Percentiles rank a stretch among this genome's conserved stretches.
Evolutionary conservation across 305 asterid genomes (phyloP).

Genomic region (Ajuga reptans): DNA sequence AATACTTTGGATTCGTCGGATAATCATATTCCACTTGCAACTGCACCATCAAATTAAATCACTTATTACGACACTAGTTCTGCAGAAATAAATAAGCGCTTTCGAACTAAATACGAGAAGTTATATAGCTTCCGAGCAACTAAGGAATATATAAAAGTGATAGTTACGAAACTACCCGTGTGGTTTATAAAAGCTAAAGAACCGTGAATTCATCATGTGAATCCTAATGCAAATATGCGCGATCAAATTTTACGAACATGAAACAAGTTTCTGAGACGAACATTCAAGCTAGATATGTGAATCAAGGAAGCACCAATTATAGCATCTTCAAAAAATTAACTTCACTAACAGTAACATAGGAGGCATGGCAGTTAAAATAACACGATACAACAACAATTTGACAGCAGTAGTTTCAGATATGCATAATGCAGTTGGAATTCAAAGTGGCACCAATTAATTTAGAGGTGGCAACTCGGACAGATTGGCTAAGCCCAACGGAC

Average conservation of each 20-base stretch:
- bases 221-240: background rate
- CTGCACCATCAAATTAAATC: slow-evolving; percentile 48
- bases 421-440: background rate
- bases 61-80: background rate
- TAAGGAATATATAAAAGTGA: background rate
- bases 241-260: background rate
- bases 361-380: background rate
- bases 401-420: background rate
- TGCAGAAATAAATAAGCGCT: background rate
- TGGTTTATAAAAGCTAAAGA: too few relatives aligned
- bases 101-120: too few relatives aligned
- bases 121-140: background rate
- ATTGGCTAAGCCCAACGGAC: too few relatives aligned
- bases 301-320: background rate
- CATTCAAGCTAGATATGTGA: background rate
- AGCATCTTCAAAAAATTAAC: background rate
- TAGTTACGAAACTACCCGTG: too few relatives aligned
- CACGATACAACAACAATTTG: background rate
- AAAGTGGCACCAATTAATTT: background rate
- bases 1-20: slow-evolving; percentile 85
- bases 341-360: background rate
- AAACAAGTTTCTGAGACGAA: background rate
- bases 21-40: slow-evolving; percentile 73
- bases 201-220: background rate
- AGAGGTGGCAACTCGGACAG: background rate